phyloP scores from a whole-genome alignment of 129 eudicot species.

The Scalesia atractyloides region DNA sequence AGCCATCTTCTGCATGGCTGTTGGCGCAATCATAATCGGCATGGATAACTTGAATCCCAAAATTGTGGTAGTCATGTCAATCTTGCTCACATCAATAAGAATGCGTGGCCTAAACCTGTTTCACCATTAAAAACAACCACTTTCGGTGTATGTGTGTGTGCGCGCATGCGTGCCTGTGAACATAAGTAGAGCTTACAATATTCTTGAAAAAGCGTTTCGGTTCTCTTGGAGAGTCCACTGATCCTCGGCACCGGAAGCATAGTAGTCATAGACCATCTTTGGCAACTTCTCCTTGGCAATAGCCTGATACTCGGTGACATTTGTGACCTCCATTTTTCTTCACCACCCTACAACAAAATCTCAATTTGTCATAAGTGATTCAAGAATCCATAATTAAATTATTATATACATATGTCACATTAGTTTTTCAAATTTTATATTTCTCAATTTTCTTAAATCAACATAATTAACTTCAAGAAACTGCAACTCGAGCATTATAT shows the following conservation, averaged over 20 bases:
- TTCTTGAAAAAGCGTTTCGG: conserved; percentile 85
- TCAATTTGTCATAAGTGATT: conserved; percentile 18
- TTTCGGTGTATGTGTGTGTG: conserved; percentile 2
- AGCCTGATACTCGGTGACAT: conserved; percentile 44
- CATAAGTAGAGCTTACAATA: conserved; percentile 51
- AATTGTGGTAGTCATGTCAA: conserved; percentile 80
- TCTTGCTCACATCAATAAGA: conserved; percentile 88
- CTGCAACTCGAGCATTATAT: conserved; percentile 11
- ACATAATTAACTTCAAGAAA: conserved; percentile 10
- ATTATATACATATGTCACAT: neutral
- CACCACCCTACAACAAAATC: conserved; percentile 25
- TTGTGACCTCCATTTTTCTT: conserved; percentile 44
- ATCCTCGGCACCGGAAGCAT: conserved; percentile 54
- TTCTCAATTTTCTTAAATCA: neutral
- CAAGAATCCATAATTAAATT: conserved; percentile 28
- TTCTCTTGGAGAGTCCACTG: conserved; percentile 68
- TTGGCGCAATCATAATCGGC: conserved; percentile 97
- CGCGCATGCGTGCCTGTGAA: neutral
- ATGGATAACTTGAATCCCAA: conserved; percentile 86
- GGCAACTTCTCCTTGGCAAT: conserved; percentile 45
- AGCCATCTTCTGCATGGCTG: conserved; percentile 95
- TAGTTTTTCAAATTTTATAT: neutral
- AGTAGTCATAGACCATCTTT: conserved; percentile 45
- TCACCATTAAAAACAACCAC: conserved; percentile 1
- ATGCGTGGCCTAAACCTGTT: conserved; percentile 92